Evolutionary conservation across 768 basidiomycete genomes (phyloP).

Genomic region (Leccinum subtestaceum): DNA sequence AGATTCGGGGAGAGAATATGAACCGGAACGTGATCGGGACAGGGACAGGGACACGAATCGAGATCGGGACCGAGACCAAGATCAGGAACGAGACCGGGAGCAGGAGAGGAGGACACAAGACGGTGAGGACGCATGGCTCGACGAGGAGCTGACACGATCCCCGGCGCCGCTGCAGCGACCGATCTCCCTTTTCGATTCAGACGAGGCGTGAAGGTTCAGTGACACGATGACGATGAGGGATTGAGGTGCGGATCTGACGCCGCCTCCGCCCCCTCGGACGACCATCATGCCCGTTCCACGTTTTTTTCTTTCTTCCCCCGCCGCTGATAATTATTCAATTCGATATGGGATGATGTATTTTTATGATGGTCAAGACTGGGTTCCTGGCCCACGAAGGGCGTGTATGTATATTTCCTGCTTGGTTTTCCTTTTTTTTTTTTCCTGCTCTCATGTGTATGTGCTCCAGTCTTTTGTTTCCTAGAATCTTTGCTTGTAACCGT

Average conservation of each 20-base stretch:
- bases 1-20: neutral
- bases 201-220: constrained; percentile 9
- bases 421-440: neutral
- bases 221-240: neutral
- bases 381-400: neutral
- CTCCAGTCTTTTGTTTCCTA: neutral
- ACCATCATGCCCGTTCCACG: neutral
- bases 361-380: neutral
- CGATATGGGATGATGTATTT: constrained; percentile 7
- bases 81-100: neutral
- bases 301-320: neutral
- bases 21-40: neutral
- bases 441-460: neutral
- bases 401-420: neutral
- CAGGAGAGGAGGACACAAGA: neutral
- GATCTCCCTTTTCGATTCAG: constrained; percentile 32
- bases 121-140: constrained; percentile 3
- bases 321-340: neutral
- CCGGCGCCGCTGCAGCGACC: constrained; percentile 31
- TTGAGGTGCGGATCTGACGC: neutral
- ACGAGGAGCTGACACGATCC: constrained; percentile 18
- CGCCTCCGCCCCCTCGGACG: neutral
- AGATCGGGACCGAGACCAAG: neutral
- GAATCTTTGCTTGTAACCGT: neutral
- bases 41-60: neutral